Evolutionary conservation across 805 yeast species (phyloP).

Genomic region (Candida morakotiae): DNA sequence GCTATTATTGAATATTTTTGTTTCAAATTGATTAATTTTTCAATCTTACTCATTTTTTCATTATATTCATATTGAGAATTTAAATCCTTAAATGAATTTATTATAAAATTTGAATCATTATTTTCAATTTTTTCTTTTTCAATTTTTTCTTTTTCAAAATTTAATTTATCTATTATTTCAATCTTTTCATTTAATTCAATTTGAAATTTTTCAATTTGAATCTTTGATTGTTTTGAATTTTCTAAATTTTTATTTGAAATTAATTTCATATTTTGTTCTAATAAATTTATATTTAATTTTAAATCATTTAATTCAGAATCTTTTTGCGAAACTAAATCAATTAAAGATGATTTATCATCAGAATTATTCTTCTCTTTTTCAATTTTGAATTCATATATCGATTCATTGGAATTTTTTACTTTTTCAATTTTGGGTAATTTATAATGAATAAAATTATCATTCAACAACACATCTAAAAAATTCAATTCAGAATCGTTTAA

Average conservation of each 20-base stretch:
- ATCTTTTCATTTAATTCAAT: conserved; percentile 15
- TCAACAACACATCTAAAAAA: too few species aligned
- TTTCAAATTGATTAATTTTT: conserved; percentile 43
- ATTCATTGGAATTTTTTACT: too few species aligned
- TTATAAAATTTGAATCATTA: conserved; percentile 15
- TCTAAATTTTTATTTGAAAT: conserved; percentile 25
- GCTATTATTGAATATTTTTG: conserved; percentile 18
- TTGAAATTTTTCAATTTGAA: conserved; percentile 14
- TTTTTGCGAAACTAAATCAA: conserved; percentile 10
- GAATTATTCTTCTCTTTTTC: not conserved
- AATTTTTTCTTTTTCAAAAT: conserved; percentile 21
- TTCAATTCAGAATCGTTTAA: too few species aligned
- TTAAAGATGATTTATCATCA: not conserved
- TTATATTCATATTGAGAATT: conserved; percentile 28
- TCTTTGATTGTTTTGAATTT: conserved; percentile 15
- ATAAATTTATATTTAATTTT: conserved; percentile 39
- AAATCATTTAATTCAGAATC: conserved; percentile 38
- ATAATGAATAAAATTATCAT: too few species aligned
- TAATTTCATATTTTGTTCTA: conserved; percentile 40
- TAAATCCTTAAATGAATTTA: conserved; percentile 13
- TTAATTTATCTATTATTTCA: conserved; percentile 17
- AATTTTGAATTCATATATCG: not conserved
- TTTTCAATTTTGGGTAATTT: too few species aligned
- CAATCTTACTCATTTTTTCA: conserved; percentile 33
- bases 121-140: conserved; percentile 14